Evolutionary conservation across 2,329 filamentous ascomycete genomes (phyloP), one percentile per base, ranked within the genome.

Genomic region (Teratosphaeria pseudoeucalypti): DNA sequence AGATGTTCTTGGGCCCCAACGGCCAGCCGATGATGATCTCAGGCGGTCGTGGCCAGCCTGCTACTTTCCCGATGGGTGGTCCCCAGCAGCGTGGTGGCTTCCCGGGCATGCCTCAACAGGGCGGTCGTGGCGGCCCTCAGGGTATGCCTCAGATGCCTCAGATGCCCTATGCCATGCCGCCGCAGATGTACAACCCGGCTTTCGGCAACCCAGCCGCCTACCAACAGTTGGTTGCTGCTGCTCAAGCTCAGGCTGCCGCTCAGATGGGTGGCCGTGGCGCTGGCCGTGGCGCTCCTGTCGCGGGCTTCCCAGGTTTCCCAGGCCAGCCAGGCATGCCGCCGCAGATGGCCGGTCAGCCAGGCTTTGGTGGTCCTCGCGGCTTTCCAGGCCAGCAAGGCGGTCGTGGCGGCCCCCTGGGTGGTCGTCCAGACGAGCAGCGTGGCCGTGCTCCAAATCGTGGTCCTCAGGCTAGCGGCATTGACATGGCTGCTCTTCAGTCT

Each of bases 41-140:
- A 62, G 78, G 73, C 63, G 82, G 66, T 58, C 66, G 69, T 59
- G 58, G 82, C 72, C 82, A 82, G 64, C 82, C 83, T 67, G 80
- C 85, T 75, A 80, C 81, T 54, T 86, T 85, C 78, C 77, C 71
- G 62, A 81, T 84, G 71, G 89, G 90, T 73, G 88, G 86, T 67
- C 90, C 90, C 73, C 88, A 84, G 68, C 89, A 89, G 68, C 90
- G 92, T 69, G 90, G 90, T 65, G 90, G 94, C 73, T 96, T 92
- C 82, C 85, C 81, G 69, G 86, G 84, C 58, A 94, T 92, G 78
- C 85, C 86, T 65, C 87, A 85, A 70, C 90, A 94, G 75, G 90
- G 88, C 68, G 91, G 92, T 66, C 92, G 92, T 74, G 92, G 91
- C 65, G 90, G 86, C 65, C 87, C 89, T 66, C 74, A 73, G 62